Percentiles rank a stretch among this genome's conserved stretches.
Conservation (phyloP, 495 filamentous ascomycete genomes). For the Lepraria neglecta region DNA sequence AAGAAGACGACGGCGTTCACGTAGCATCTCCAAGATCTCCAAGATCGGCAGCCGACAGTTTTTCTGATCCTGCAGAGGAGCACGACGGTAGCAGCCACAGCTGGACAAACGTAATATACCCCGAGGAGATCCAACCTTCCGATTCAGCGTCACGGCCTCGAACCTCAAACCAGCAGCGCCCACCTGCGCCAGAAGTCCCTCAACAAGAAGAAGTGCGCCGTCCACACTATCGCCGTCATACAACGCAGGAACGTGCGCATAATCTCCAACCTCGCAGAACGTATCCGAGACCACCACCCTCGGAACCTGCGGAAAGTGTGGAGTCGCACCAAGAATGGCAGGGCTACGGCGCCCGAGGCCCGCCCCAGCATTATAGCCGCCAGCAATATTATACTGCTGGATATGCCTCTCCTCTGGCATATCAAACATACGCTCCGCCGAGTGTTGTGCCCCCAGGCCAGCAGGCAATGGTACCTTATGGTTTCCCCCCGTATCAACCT, state of each 20-base stretch:
- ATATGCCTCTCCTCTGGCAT: conserved; percentile 38
- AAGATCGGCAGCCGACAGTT: conserved; percentile 43
- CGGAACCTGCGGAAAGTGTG: conserved; percentile 48
- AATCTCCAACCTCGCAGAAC: conserved; percentile 32
- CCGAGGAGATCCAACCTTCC: conserved; percentile 67
- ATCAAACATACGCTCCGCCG: conserved; percentile 33
- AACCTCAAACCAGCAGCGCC: conserved; percentile 41
- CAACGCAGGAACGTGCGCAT: conserved; percentile 35
- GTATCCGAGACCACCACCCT: conserved; percentile 43
- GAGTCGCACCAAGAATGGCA: conserved; percentile 49
- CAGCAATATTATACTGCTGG: conserved; percentile 41
- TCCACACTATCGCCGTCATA: conserved; percentile 39
- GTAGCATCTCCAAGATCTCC: conserved; percentile 39
- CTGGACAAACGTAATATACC: conserved; percentile 37
- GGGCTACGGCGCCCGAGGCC: conserved; percentile 33
- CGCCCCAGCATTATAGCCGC: conserved; percentile 30
- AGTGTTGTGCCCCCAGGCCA: conserved; percentile 39
- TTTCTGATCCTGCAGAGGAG: conserved; percentile 46
- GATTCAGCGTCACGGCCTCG: conserved; percentile 73
- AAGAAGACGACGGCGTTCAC: conserved; percentile 46
- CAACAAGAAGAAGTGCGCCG: conserved; percentile 41
- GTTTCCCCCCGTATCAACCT: conserved; percentile 37
- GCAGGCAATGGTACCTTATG: conserved; percentile 37
- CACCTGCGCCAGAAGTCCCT: conserved; percentile 33
- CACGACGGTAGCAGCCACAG: conserved; percentile 42